phyloP scores from a whole-genome alignment of 192 early-diverging fungal genomes.

The Linnemannia schmuckeri region DNA sequence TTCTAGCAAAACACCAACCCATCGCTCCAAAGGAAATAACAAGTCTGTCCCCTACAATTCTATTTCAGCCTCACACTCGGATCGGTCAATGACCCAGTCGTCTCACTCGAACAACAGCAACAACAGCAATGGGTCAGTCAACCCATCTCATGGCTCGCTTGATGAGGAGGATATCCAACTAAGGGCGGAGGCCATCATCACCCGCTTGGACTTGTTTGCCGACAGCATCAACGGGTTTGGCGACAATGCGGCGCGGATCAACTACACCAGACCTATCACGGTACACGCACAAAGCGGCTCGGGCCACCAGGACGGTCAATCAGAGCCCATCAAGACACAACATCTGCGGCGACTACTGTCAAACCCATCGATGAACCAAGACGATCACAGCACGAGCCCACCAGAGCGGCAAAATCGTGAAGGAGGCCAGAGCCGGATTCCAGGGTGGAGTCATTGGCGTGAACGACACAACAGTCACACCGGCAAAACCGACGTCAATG shows the following conservation, averaged over 20 bases:
- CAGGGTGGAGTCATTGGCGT: conserved; percentile 38
- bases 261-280: conserved; percentile 17
- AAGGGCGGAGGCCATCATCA: conserved; percentile 11
- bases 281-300: background rate
- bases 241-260: conserved; percentile 9
- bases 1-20: conserved; percentile 3
- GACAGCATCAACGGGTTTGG: conserved; percentile 42
- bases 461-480: conserved; percentile 42
- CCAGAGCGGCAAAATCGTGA: conserved; percentile 17
- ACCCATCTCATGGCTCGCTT: background rate
- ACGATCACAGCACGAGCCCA: conserved; percentile 16
- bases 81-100: conserved; percentile 13
- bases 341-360: conserved; percentile 31
- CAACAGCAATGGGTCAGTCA: background rate
- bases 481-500: conserved; percentile 12
- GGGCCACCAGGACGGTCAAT: background rate
- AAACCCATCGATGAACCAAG: conserved; percentile 22
- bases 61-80: conserved; percentile 5
- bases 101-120: background rate
- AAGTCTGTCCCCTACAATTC: background rate
- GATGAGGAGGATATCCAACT: conserved; percentile 9
- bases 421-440: conserved; percentile 4
- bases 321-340: conserved; percentile 16
- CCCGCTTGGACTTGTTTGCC: conserved; percentile 35
- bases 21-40: background rate